These are phyloP conservation scores for Scolecobasidium constrictum DNA, from an alignment of 2,329 filamentous ascomycete genomes.

Conservation along the genomic window DNA sequence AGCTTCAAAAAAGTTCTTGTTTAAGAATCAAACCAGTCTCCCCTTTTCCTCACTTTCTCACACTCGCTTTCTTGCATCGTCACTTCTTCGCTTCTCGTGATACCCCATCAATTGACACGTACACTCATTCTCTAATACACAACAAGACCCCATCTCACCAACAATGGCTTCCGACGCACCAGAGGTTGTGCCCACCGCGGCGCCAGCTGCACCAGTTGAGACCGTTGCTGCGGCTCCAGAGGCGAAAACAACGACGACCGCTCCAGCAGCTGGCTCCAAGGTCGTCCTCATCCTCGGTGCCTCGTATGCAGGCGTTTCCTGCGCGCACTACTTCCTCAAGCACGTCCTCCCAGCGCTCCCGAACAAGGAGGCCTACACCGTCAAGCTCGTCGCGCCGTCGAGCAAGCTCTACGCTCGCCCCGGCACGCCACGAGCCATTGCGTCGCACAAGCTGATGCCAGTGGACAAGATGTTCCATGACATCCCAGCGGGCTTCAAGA, in stretches of 20 bases:
- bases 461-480: slow-evolving; percentile 38
- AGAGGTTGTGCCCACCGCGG: too few relatives aligned
- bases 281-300: slow-evolving; percentile 10
- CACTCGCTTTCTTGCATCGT: too few relatives aligned
- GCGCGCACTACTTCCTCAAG: slow-evolving; percentile 25
- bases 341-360: slow-evolving; percentile 22
- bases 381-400: slow-evolving; percentile 44
- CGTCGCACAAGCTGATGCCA: slow-evolving; percentile 36
- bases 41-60: too few relatives aligned
- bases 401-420: slow-evolving; percentile 42
- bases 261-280: slow-evolving; percentile 3
- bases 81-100: too few relatives aligned
- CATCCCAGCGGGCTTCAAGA: slow-evolving; percentile 38
- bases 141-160: too few relatives aligned
- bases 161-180: too few relatives aligned
- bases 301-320: slow-evolving; percentile 9
- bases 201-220: not conserved
- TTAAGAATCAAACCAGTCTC: too few relatives aligned
- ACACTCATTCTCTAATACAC: too few relatives aligned
- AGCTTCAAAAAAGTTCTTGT: too few relatives aligned
- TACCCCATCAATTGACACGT: too few relatives aligned
- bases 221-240: not conserved
- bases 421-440: slow-evolving; percentile 42
- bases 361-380: slow-evolving; percentile 32
- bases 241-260: not conserved